phyloP scores from a whole-genome alignment of 2,329 filamentous ascomycete genomes.

The Lasiodiplodia citricola region DNA sequence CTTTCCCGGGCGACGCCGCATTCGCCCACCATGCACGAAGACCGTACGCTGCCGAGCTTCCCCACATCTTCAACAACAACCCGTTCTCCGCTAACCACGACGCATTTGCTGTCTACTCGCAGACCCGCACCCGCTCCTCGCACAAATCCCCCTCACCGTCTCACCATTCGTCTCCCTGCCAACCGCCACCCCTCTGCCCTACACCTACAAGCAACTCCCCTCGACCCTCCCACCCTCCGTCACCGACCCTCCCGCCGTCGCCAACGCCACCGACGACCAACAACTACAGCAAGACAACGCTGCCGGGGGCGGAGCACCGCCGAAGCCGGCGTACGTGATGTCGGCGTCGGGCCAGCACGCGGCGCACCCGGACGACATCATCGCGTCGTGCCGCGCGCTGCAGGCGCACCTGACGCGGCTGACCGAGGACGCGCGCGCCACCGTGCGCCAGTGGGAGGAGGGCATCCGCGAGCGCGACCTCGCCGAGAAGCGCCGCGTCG shows the following conservation, averaged over 20 bases:
- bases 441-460: constrained; percentile 73
- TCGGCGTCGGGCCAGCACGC: constrained; percentile 73
- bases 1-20: not conserved
- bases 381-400: constrained; percentile 79
- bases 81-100: constrained; percentile 10
- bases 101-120: not conserved
- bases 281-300: constrained; percentile 4
- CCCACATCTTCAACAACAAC: constrained; percentile 19
- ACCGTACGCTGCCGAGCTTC: constrained; percentile 33
- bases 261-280: constrained; percentile 61
- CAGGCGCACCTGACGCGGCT: constrained; percentile 75
- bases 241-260: constrained; percentile 56
- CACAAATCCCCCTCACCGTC: constrained; percentile 90
- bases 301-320: not conserved
- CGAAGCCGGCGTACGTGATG: constrained; percentile 67
- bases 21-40: constrained; percentile 36
- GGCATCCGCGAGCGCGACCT: constrained; percentile 68
- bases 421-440: constrained; percentile 69
- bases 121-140: constrained; percentile 80
- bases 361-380: constrained; percentile 85
- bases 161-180: constrained; percentile 94
- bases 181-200: constrained; percentile 86
- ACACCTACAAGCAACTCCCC: constrained; percentile 91
- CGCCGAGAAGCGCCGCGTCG: constrained; percentile 78
- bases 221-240: constrained; percentile 81